Conservation (phyloP, 1,284 basidiomycete genomes). For the Somion occarium region DNA sequence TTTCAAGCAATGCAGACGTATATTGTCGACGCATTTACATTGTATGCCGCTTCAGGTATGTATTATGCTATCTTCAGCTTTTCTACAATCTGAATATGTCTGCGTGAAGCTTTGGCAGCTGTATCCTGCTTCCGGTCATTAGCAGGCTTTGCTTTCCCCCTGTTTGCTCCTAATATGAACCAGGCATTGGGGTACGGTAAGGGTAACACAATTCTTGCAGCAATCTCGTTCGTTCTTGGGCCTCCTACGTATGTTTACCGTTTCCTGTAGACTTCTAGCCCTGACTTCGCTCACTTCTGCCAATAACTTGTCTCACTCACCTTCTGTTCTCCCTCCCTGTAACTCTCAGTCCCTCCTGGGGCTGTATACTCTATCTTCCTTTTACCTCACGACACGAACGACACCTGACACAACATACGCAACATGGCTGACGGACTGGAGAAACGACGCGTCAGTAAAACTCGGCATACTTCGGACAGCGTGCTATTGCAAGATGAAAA, state of each 20-base stretch:
- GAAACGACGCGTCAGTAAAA: not conserved
- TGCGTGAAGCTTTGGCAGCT: slow-evolving; percentile 42
- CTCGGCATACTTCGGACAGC: slow-evolving; percentile 12
- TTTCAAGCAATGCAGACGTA: slow-evolving; percentile 60
- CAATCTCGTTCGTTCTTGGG: slow-evolving; percentile 43
- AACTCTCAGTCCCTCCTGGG: too few relatives aligned
- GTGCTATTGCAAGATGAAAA: slow-evolving; percentile 4
- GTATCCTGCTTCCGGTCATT: slow-evolving; percentile 46
- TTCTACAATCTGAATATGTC: not conserved
- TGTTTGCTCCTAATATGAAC: slow-evolving; percentile 60
- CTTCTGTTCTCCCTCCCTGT: too few relatives aligned
- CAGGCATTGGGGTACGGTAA: slow-evolving; percentile 51
- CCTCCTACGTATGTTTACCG: slow-evolving; percentile 58
- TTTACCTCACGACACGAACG: too few relatives aligned
- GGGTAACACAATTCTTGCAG: slow-evolving; percentile 52
- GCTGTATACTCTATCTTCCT: too few relatives aligned
- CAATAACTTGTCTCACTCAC: too few relatives aligned
- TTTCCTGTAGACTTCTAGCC: not conserved
- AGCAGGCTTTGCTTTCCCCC: slow-evolving; percentile 55
- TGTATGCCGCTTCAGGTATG: slow-evolving; percentile 58
- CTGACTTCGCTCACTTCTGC: too few relatives aligned
- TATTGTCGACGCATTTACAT: slow-evolving; percentile 59
- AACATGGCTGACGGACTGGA: not conserved
- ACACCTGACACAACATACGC: not conserved
- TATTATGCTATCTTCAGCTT: slow-evolving; percentile 26